Percentiles rank a stretch among this genome's conserved stretches.
Evolutionary conservation across 1,139 yeast genomes (phyloP).

Genomic region (Debaryomycetaceae sp.): DNA sequence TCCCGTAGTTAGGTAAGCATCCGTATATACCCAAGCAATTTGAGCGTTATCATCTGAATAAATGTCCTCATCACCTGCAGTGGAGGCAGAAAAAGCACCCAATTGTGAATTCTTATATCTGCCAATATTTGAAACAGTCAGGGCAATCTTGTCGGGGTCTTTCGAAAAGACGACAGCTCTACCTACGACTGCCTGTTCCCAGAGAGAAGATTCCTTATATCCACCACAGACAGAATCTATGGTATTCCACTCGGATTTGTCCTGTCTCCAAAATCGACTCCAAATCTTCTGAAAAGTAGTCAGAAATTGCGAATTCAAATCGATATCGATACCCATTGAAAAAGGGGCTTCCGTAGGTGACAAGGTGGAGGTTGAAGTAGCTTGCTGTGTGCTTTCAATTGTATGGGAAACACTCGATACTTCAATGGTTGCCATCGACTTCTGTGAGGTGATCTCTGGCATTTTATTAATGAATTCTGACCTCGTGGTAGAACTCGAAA

Average conservation of each 20-base stretch:
- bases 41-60: slow-evolving; percentile 38
- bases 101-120: slow-evolving; percentile 15
- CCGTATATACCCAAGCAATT: slow-evolving; percentile 28
- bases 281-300: slow-evolving; percentile 15
- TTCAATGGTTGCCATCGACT: no score
- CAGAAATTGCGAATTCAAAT: slow-evolving; percentile 1
- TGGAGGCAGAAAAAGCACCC: slow-evolving; percentile 32
- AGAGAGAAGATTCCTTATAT: slow-evolving; percentile 13
- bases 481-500: no score
- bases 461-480: no score
- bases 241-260: slow-evolving; percentile 18
- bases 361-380: neutral
- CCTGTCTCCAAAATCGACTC: slow-evolving; percentile 19
- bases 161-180: slow-evolving; percentile 16
- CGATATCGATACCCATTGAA: neutral
- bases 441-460: no score
- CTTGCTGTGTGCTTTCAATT: neutral
- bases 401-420: no score
- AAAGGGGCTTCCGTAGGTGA: slow-evolving; percentile 1
- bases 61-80: slow-evolving; percentile 25
- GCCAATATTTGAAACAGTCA: slow-evolving; percentile 12
- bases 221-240: slow-evolving; percentile 13
- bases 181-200: slow-evolving; percentile 29
- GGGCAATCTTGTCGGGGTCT: slow-evolving; percentile 9
- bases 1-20: slow-evolving; percentile 19